A percentile compares a stretch with the other conserved stretches of the same genome.
Evolutionary conservation across 768 basidiomycete species (phyloP).

Genomic region (Rhizopogon vulgaris): DNA sequence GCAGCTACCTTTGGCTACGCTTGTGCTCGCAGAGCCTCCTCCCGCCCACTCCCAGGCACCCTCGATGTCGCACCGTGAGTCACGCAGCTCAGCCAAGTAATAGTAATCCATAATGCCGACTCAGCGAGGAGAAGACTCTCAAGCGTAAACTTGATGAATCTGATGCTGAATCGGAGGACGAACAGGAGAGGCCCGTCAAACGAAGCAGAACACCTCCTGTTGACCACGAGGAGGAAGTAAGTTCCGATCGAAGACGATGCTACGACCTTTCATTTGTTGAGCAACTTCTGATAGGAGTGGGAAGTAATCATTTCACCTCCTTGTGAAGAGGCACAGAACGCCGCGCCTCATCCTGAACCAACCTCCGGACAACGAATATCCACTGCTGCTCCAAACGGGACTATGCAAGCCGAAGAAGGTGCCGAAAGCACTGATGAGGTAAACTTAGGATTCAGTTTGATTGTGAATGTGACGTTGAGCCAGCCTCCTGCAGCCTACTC

Average conservation of each 20-base stretch:
- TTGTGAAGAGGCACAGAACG: constrained; percentile 17
- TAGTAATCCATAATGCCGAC: constrained; percentile 21
- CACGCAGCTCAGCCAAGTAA: constrained; percentile 22
- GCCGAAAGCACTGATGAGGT: constrained; percentile 12
- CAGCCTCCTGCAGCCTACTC: constrained; percentile 1
- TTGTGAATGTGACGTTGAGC: neutral
- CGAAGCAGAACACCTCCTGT: constrained; percentile 38
- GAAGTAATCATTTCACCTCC: constrained; percentile 26
- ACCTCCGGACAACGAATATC: neutral
- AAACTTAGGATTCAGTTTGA: neutral
- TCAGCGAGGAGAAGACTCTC: constrained; percentile 22
- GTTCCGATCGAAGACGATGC: constrained; percentile 7
- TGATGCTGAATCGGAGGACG: constrained; percentile 24
- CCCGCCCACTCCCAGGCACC: constrained; percentile 11
- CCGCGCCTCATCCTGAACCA: constrained; percentile 1
- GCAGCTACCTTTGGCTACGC: constrained; percentile 57
- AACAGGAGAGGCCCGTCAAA: constrained; percentile 21
- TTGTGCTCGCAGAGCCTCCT: constrained; percentile 36
- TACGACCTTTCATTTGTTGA: constrained; percentile 11
- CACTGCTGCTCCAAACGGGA: constrained; percentile 1
- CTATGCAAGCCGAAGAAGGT: constrained; percentile 1
- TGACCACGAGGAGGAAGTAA: constrained; percentile 25
- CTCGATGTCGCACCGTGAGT: constrained; percentile 24
- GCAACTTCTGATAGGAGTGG: constrained; percentile 23
- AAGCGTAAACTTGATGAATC: constrained; percentile 26